Evolutionary conservation across 2,329 filamentous ascomycete species (phyloP).

Genomic region (Claviceps cyperi): DNA sequence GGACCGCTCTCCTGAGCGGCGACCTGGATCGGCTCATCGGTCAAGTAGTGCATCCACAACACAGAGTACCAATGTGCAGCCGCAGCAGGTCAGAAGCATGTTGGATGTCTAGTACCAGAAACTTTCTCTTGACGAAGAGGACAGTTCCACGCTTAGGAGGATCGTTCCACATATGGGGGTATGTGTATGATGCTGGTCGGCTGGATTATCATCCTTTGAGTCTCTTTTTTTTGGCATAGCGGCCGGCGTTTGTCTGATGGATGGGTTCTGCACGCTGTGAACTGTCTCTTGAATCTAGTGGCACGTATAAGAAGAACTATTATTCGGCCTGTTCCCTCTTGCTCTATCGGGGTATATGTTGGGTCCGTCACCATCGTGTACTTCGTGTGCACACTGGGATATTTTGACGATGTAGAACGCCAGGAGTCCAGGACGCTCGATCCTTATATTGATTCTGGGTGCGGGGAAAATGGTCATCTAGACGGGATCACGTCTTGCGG

Average conservation of each 20-base stretch:
- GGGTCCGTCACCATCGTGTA: no score
- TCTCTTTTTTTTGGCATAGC: background rate
- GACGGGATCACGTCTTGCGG: no score
- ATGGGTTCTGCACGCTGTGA: no score
- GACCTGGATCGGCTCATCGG: slow-evolving; percentile 20
- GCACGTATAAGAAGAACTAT: no score
- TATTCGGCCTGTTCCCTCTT: no score
- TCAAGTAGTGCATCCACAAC: slow-evolving; percentile 31
- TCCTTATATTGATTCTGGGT: no score
- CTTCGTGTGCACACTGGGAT: no score
- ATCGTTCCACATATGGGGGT: background rate
- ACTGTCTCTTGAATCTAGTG: no score
- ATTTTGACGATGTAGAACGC: no score
- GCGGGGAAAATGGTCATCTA: no score
- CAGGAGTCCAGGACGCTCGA: no score
- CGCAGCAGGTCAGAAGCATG: slow-evolving; percentile 45
- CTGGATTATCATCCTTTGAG: background rate
- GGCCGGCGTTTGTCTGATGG: background rate
- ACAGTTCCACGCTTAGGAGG: background rate
- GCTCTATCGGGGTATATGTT: no score
- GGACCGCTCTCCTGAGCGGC: slow-evolving; percentile 11
- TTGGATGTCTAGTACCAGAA: slow-evolving; percentile 32
- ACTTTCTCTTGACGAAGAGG: background rate
- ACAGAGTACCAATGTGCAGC: slow-evolving; percentile 31
- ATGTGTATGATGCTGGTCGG: background rate